These are phyloP conservation scores for Garcia nutans DNA, from an alignment of 345 rosid species.

Conservation along the genomic window DNA sequence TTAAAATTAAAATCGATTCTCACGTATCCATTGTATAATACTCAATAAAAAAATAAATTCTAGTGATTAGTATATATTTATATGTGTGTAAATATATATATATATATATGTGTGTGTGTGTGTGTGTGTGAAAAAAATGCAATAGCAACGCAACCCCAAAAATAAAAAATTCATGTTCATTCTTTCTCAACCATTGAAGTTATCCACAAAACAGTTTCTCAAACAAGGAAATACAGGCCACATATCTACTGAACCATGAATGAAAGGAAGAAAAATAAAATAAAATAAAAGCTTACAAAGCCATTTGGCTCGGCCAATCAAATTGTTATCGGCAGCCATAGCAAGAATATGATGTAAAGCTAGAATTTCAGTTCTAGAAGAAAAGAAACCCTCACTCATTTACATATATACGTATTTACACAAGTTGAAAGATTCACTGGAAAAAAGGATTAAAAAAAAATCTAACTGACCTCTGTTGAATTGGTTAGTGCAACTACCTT, in stretches of 20 bases:
- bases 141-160: background rate
- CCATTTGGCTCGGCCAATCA: constrained; percentile 1
- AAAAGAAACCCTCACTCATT: constrained; percentile 18
- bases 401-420: constrained; percentile 43
- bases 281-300: background rate
- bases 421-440: constrained; percentile 11
- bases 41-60: too few relatives aligned
- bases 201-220: background rate
- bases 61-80: too few relatives aligned
- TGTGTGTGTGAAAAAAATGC: too few relatives aligned
- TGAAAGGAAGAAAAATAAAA: background rate
- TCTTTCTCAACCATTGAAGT: background rate
- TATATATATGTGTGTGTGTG: too few relatives aligned
- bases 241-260: background rate
- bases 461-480: constrained; percentile 24
- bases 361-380: constrained; percentile 16
- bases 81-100: too few relatives aligned
- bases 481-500: constrained; percentile 24
- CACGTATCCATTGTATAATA: too few relatives aligned
- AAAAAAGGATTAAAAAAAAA: background rate
- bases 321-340: background rate
- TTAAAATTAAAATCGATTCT: too few relatives aligned
- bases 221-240: background rate
- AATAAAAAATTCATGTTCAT: background rate
- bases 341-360: background rate